A percentile compares a stretch with the other conserved stretches of the same genome.
These are phyloP conservation scores for Fomitopsis palustris DNA, from an alignment of 1,284 basidiomycete genomes.

Conservation along the genomic window DNA sequence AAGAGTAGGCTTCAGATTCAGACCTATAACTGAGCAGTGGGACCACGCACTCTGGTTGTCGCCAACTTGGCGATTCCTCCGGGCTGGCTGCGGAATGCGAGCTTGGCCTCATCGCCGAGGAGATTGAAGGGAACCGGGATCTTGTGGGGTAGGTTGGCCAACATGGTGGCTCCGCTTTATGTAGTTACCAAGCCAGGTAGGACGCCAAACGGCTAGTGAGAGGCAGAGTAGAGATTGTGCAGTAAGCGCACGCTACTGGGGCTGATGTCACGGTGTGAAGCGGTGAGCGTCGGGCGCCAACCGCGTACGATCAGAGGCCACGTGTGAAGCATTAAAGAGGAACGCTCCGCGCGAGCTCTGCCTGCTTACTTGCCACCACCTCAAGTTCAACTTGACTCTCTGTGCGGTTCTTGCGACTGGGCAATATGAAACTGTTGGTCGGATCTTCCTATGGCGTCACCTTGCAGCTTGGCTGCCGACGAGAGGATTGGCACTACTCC, in stretches of 20 bases:
- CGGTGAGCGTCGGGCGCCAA: too few species aligned
- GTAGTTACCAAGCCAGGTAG: background rate
- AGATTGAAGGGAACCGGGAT: slow-evolving; percentile 76
- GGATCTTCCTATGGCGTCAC: too few species aligned
- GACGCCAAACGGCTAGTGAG: background rate
- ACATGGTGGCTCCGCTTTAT: slow-evolving; percentile 20
- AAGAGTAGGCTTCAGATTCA: slow-evolving; percentile 1
- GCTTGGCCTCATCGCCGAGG: slow-evolving; percentile 83
- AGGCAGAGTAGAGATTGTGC: background rate
- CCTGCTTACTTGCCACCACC: too few species aligned
- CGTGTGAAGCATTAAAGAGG: too few species aligned
- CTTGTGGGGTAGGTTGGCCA: slow-evolving; percentile 62
- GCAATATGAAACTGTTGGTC: too few species aligned
- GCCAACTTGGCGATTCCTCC: slow-evolving; percentile 76
- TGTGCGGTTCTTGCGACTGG: too few species aligned
- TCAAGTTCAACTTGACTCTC: too few species aligned
- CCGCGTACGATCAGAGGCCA: too few species aligned
- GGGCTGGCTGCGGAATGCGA: slow-evolving; percentile 80
- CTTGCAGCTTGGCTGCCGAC: too few species aligned
- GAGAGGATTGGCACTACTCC: too few species aligned
- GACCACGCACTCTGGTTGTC: slow-evolving; percentile 57
- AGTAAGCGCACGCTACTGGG: background rate
- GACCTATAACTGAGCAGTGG: background rate
- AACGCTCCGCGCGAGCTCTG: too few species aligned
- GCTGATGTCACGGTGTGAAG: background rate